These are phyloP conservation scores for Penicillium antarcticum DNA, from an alignment of 495 filamentous ascomycete species.

Conservation along the genomic window DNA sequence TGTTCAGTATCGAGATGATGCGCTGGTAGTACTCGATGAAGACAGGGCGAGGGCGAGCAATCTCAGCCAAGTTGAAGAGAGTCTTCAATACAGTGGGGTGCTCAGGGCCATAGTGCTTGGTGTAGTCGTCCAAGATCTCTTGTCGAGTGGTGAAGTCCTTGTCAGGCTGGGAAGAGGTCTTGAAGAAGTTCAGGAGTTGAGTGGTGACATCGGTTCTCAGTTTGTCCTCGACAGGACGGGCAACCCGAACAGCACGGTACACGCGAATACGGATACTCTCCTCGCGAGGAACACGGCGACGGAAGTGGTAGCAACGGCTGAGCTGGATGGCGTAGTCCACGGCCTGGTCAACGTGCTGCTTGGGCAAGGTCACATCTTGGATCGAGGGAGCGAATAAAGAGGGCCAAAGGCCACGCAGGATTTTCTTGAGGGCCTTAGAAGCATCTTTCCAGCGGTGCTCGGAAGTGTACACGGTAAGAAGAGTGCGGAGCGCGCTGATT, in stretches of 20 bases:
- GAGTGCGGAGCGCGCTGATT: conserved; percentile 24
- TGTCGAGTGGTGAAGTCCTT: conserved; percentile 28
- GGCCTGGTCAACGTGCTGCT: conserved; percentile 22
- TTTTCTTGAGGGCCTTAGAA: conserved; percentile 31
- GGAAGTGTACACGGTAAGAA: conserved; percentile 27
- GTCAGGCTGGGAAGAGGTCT: conserved; percentile 33
- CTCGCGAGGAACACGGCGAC: conserved; percentile 32
- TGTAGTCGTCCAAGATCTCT: conserved; percentile 31
- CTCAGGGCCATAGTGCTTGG: conserved; percentile 26
- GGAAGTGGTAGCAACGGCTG: conserved; percentile 31
- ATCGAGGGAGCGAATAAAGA: conserved; percentile 30
- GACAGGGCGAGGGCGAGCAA: conserved; percentile 31
- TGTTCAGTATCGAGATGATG: conserved; percentile 33
- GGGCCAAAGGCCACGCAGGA: conserved; percentile 32
- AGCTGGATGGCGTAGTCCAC: conserved; percentile 30
- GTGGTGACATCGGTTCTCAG: conserved; percentile 24
- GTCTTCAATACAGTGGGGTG: conserved; percentile 31
- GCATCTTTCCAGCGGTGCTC: conserved; percentile 41
- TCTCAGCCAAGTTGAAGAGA: conserved; percentile 33
- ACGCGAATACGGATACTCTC: conserved; percentile 34
- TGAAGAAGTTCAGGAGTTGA: conserved; percentile 27
- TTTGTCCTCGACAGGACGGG: conserved; percentile 29
- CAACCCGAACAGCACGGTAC: conserved; percentile 27
- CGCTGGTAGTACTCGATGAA: conserved; percentile 38
- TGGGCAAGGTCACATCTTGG: conserved; percentile 30